These are phyloP conservation scores for Hypoxylon perforatum DNA, from an alignment of 495 filamentous ascomycete genomes.

Conservation along the genomic window DNA sequence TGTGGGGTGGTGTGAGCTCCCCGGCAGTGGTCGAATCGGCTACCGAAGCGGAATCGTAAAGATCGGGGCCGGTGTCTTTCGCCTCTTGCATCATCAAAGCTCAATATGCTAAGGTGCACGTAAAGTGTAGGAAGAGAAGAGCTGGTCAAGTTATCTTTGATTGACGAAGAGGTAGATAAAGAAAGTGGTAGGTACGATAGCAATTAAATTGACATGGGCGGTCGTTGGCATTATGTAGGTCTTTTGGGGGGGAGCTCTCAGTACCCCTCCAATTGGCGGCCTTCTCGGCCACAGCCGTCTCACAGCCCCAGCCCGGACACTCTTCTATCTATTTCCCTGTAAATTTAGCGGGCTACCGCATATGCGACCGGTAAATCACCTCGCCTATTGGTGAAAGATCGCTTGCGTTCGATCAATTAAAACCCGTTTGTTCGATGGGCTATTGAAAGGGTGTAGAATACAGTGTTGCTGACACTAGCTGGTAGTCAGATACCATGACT, in stretches of 20 bases:
- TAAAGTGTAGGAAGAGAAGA: neutral
- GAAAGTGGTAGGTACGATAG: too few relatives aligned
- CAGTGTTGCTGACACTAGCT: too few relatives aligned
- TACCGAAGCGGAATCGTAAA: neutral
- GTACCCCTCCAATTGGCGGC: neutral
- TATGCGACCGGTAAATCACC: neutral
- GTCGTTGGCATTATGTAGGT: neutral
- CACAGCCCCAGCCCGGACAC: neutral
- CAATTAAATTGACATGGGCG: too few relatives aligned
- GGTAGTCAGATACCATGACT: too few relatives aligned
- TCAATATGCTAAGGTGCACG: too few relatives aligned
- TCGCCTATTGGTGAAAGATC: neutral
- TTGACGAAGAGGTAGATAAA: neutral
- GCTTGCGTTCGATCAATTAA: neutral
- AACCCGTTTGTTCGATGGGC: too few relatives aligned
- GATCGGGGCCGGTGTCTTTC: neutral
- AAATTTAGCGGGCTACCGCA: neutral
- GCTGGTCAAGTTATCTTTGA: too few relatives aligned
- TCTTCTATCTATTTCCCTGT: neutral
- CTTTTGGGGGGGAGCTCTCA: neutral
- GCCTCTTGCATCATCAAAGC: neutral
- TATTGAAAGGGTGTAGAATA: too few relatives aligned
- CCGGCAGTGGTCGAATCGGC: slow-evolving; percentile 17
- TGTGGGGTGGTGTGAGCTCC: slow-evolving; percentile 15
- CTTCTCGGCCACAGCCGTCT: neutral